A percentile compares a stretch with the other conserved stretches of the same genome.
These are phyloP conservation scores for Selenicereus undatus DNA, from an alignment of 148 eudicot species.

Conservation along the genomic window DNA sequence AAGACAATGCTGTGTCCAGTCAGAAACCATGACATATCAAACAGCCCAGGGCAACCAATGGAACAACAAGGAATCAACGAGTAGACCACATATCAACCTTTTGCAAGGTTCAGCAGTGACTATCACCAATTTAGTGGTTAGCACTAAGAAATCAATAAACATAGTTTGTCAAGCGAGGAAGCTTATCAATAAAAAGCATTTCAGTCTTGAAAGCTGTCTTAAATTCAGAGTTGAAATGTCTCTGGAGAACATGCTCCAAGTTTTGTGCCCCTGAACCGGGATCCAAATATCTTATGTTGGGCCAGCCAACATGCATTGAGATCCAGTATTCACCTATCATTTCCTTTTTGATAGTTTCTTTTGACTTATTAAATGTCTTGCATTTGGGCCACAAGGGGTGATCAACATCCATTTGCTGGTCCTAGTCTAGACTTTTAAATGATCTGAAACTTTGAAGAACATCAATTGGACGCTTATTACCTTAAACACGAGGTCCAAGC, in stretches of 20 bases:
- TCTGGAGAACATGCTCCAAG: too few relatives aligned
- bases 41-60: background rate
- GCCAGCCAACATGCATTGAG: background rate
- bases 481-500: background rate
- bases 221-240: too few relatives aligned
- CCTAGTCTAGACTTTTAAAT: background rate
- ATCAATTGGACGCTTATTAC: background rate
- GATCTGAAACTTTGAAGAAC: background rate
- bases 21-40: slow-evolving; percentile 17
- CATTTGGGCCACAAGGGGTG: background rate
- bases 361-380: background rate
- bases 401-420: background rate
- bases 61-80: background rate
- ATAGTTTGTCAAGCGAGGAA: too few relatives aligned
- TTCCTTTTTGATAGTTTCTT: background rate
- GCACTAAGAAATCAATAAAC: background rate
- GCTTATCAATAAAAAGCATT: background rate
- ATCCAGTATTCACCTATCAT: background rate
- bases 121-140: background rate
- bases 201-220: background rate
- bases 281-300: background rate
- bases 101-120: background rate
- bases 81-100: background rate
- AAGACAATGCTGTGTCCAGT: slow-evolving; percentile 5
- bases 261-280: too few relatives aligned